These are phyloP conservation scores for Haematococcus lacustris DNA, from an alignment of 139 green algal genomes.

Conservation along the genomic window DNA sequence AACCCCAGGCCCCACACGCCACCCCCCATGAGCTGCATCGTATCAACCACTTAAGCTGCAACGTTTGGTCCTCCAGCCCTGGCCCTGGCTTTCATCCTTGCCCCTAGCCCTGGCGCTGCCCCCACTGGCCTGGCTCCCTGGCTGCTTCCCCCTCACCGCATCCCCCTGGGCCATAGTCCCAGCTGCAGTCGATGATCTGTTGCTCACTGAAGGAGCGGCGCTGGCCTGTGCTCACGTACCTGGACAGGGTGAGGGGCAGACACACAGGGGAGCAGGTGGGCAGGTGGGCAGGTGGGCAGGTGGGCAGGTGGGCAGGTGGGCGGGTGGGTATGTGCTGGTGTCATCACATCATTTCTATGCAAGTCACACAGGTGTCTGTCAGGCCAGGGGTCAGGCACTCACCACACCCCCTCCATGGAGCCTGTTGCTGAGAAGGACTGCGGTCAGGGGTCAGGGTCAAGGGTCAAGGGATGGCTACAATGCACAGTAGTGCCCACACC, in stretches of 20 bases:
- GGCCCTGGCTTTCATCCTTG: too few species aligned
- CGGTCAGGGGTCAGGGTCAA: too few species aligned
- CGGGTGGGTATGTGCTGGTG: background rate
- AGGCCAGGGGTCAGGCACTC: background rate
- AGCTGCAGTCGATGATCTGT: conserved; percentile 59
- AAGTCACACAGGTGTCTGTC: background rate
- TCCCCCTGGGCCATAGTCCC: conserved; percentile 31
- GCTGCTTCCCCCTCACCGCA: conserved; percentile 17
- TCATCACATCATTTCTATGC: background rate
- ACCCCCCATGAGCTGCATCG: too few species aligned
- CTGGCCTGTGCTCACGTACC: conserved; percentile 39
- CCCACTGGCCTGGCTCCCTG: too few species aligned
- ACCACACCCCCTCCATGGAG: conserved; percentile 44
- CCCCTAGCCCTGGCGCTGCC: too few species aligned
- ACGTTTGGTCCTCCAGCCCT: too few species aligned
- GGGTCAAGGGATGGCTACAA: too few species aligned
- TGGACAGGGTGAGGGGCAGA: background rate
- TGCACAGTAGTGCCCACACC: too few species aligned
- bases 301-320: background rate
- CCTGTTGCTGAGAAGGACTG: conserved; percentile 41
- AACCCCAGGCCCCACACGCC: too few species aligned
- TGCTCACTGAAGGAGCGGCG: conserved; percentile 47
- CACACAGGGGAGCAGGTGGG: background rate
- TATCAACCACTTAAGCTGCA: too few species aligned
- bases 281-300: background rate